phyloP scores from a whole-genome alignment of 2,329 filamentous ascomycete genomes.

The Reticulascus tulasneorum region DNA sequence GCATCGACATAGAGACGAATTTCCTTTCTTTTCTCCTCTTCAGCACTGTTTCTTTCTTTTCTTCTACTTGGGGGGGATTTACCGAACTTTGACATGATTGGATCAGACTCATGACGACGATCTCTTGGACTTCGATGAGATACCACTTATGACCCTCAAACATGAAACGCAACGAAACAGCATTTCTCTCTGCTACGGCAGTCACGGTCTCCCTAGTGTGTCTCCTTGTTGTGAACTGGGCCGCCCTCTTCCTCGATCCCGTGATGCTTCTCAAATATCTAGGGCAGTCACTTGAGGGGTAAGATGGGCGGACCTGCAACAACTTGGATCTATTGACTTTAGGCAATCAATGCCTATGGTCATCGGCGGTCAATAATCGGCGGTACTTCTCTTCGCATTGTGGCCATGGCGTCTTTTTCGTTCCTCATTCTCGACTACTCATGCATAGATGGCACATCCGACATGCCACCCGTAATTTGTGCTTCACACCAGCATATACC shows the following conservation, averaged over 20 bases:
- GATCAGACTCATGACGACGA: constrained; percentile 8
- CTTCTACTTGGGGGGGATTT: neutral
- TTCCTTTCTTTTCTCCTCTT: constrained; percentile 2
- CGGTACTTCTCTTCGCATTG: constrained; percentile 2
- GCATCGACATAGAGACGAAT: constrained; percentile 16
- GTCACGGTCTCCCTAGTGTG: neutral
- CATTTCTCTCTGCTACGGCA: constrained; percentile 1
- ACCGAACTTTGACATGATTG: constrained; percentile 4
- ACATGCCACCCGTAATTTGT: constrained; percentile 2
- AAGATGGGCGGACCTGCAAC: neutral
- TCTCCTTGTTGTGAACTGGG: neutral
- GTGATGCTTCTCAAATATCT: too few species aligned
- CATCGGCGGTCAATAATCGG: constrained; percentile 5
- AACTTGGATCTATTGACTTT: constrained; percentile 4
- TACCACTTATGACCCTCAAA: constrained; percentile 9
- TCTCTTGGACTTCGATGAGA: constrained; percentile 6
- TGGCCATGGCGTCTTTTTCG: too few species aligned
- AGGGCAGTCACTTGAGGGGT: neutral
- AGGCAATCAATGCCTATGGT: constrained; percentile 6
- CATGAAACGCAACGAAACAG: constrained; percentile 9
- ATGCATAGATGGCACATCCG: constrained; percentile 5
- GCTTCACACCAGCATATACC: neutral
- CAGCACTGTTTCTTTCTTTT: constrained; percentile 2
- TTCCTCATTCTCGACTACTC: neutral
- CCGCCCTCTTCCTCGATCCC: too few species aligned